Evolutionary conservation across 768 basidiomycete genomes (phyloP), one percentile per base, ranked within the genome.

Genomic region (Amanita pseudoporphyria): DNA sequence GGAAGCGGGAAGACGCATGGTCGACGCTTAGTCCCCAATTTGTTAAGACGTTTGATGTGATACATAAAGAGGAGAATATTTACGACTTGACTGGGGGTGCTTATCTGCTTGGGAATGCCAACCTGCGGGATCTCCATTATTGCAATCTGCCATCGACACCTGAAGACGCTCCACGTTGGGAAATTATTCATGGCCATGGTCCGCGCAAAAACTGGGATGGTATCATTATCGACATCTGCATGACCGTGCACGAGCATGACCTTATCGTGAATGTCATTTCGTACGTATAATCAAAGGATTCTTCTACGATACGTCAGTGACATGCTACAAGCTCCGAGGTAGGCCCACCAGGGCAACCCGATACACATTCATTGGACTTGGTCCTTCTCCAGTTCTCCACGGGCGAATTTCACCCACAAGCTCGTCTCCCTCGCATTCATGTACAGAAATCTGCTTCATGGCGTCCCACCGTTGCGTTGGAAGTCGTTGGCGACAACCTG

Each of bases 401-500:
- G 18, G 52, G 53, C 6, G 26, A 41, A 30, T 46, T 46, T 9
- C 60, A 74, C 53, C 71, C 69, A 0, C 57, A 57, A 0, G 72
- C 69, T 0, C 52, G 55, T 10, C 54, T 60, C 9, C 55, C 62
- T 1, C 46, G 54, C 7, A 60, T 73, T 18, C 53, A 58, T n/a
- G 64, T 72, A 3, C 49, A 54, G 19, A 61, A 51, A 3, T 57
- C 64, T 1, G 26, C 32, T 0, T 60, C 48, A 53, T 56, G 57
- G 9, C 60, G 58, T 10, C 67, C 69, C 2, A 53, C 60, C 9
- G 58, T 73, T n/a, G 67, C 66, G 9, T 63, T 76, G 26, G 73
- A 74, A 52, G 69, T 73, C 37, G 72, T 73, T 10, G 74, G 73
- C 13, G 64, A 71, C 9, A 59, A 70, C 52, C 58, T 75, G 2